phyloP scores from a whole-genome alignment of 805 yeast genomes.

The Teunomyces atbi region DNA sequence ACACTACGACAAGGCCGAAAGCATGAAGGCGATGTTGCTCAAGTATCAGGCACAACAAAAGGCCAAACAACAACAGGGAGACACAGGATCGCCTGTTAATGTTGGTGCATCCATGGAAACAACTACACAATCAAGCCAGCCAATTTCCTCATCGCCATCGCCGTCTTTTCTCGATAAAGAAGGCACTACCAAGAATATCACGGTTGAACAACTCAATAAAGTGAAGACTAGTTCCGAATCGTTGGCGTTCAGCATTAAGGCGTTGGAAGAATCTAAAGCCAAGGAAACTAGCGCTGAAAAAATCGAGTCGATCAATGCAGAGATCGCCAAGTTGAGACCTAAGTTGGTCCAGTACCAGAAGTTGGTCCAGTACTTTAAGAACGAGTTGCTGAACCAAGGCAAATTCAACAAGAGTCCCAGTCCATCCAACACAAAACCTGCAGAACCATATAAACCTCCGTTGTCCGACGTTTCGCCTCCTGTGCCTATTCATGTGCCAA shows the following conservation, averaged over 20 bases:
- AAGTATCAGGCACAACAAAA: conserved; percentile 24
- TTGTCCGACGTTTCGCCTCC: background rate
- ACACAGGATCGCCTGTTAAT: background rate
- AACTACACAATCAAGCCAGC: background rate
- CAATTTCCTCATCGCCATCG: background rate
- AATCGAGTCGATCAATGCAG: conserved; percentile 7
- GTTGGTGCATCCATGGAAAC: background rate
- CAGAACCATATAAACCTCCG: background rate
- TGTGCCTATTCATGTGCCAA: background rate
- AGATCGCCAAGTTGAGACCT: conserved; percentile 13
- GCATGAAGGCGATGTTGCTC: conserved; percentile 24
- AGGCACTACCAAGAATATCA: conserved; percentile 4
- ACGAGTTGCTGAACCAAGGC: conserved; percentile 18
- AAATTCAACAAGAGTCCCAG: conserved; percentile 5
- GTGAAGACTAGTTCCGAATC: conserved; percentile 20
- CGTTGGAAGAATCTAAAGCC: conserved; percentile 20
- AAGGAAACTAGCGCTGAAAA: conserved; percentile 7
- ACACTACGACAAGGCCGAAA: conserved; percentile 25
- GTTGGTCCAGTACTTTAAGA: conserved; percentile 21
- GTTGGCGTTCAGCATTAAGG: conserved; percentile 20
- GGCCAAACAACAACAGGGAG: conserved; percentile 8
- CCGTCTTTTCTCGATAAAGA: background rate
- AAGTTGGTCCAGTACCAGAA: conserved; percentile 23
- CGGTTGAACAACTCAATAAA: conserved; percentile 22
- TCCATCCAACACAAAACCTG: background rate